These are phyloP conservation scores for Tetrahymena thermophila DNA, from an alignment of 73 alveolate species.

Conservation along the genomic window DNA sequence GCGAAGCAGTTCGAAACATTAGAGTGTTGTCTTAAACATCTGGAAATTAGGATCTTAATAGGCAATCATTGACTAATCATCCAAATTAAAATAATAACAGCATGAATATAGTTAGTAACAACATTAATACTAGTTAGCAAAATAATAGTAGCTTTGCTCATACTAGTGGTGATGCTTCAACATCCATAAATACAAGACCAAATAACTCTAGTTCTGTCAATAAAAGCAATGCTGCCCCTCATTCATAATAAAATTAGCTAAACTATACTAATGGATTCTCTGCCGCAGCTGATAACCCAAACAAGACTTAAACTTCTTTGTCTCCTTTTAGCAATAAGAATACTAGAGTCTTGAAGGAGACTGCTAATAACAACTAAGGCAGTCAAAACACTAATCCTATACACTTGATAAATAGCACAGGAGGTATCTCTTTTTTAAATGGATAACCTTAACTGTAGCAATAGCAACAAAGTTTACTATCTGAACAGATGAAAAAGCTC, in stretches of 20 bases:
- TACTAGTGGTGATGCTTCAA: background rate
- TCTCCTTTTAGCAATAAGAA: background rate
- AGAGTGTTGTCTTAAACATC: background rate
- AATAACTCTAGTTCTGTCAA: background rate
- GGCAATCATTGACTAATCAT: background rate
- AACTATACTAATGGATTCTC: background rate
- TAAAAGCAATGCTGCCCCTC: background rate
- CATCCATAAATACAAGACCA: background rate
- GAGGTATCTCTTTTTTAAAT: background rate
- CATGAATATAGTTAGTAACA: background rate
- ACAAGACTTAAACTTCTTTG: background rate
- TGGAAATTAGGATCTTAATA: background rate
- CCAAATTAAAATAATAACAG: background rate
- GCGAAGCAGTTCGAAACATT: background rate
- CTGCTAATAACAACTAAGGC: background rate
- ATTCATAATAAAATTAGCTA: background rate
- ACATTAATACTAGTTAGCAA: background rate
- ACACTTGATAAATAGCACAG: background rate
- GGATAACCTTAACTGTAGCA: background rate
- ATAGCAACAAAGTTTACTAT: background rate
- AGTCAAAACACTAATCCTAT: background rate
- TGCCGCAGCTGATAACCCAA: background rate
- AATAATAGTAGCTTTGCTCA: background rate
- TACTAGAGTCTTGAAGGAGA: background rate
- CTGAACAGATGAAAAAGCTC: background rate